Evolutionary conservation across 176 grass and related monocot genomes (phyloP), one percentile per base, ranked within the genome.

Genomic region (Phoenix roebelenii): DNA sequence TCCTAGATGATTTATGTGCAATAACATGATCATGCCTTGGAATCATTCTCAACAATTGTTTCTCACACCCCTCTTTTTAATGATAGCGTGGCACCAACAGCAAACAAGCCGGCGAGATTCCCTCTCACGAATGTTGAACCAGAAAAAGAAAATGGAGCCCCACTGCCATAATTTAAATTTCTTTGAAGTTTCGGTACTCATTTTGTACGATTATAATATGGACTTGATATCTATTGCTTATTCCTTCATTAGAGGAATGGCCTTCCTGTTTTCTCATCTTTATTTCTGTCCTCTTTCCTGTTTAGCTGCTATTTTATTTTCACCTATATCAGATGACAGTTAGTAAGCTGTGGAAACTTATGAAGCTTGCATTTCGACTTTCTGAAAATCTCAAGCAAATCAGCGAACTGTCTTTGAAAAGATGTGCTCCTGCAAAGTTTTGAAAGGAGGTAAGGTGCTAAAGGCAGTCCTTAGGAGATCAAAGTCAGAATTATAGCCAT

Each of bases 281-380:
- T 4, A 7, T 62, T 30, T 16, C 9, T 67, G 22, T 72, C 25
- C 70, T 67, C 50, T 54, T 54, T 18, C 6, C 55, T 74, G 25
- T 80, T 68, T 54, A 3, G 3, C n/a, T 5, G 6, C 12, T 56
- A 3, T 29, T 29, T 22, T 32, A 55, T 59, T 68, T 52, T 80
- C 72, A 9, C 32, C 60, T 53, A 65, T 78, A 49, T 59, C 70
- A 92, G 87, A 70, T 98, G 87, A 88, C 87, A 9, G 81, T 85
- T 79, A 78, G 76, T 66, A 82, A 82, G 63, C 29, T 88, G 70
- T 98, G 87, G 81, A 83, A 71, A 68, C 70, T 35, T 98, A 98
- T 20, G 81, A 92, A 72, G 60, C 55, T 32, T 98, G 93, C 57
- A 84, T 88, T 54, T 49, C 58, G 3, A 83, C 65, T 68, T 64